Conservation (phyloP, 176 grass and related monocot genomes). For the Microstegium vimineum region DNA sequence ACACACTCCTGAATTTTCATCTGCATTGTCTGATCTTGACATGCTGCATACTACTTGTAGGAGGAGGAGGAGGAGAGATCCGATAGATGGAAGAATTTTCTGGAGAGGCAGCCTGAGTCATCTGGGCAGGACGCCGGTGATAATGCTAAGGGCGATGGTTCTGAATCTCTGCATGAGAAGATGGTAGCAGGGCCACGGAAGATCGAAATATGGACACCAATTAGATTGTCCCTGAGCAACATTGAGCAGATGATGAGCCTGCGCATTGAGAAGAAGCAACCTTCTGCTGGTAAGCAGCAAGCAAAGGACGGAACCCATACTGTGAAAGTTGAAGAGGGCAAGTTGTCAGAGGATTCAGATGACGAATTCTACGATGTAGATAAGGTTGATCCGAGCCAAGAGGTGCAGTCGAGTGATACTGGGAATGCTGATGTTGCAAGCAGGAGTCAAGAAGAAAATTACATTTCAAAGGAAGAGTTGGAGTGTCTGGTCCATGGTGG, state of each 20-base stretch:
- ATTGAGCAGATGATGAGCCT: constrained; percentile 86
- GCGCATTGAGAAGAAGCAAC: constrained; percentile 53
- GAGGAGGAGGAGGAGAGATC: constrained; percentile 99
- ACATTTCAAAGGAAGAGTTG: constrained; percentile 77
- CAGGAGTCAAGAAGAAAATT: constrained; percentile 43
- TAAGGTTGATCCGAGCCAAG: constrained; percentile 67
- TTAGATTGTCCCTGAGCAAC: constrained; percentile 57
- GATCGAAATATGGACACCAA: constrained; percentile 60
- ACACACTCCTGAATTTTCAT: neutral
- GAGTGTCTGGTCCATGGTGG: constrained; percentile 89
- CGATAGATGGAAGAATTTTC: constrained; percentile 90
- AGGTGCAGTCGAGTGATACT: constrained; percentile 57
- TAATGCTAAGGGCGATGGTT: constrained; percentile 9
- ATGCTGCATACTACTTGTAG: constrained; percentile 28
- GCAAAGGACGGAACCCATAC: constrained; percentile 13
- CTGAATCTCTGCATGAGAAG: constrained; percentile 8
- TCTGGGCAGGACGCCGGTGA: constrained; percentile 31
- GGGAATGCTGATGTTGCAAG: constrained; percentile 30
- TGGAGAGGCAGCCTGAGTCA: constrained; percentile 51
- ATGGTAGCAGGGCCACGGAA: constrained; percentile 24
- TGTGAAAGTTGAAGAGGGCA: constrained; percentile 53
- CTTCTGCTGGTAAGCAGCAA: constrained; percentile 27
- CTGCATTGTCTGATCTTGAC: constrained; percentile 32
- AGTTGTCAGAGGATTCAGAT: constrained; percentile 70
- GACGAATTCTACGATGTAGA: constrained; percentile 96